Evolutionary conservation across 768 basidiomycete species (phyloP).

Genomic region (Chalciporus chontae): DNA sequence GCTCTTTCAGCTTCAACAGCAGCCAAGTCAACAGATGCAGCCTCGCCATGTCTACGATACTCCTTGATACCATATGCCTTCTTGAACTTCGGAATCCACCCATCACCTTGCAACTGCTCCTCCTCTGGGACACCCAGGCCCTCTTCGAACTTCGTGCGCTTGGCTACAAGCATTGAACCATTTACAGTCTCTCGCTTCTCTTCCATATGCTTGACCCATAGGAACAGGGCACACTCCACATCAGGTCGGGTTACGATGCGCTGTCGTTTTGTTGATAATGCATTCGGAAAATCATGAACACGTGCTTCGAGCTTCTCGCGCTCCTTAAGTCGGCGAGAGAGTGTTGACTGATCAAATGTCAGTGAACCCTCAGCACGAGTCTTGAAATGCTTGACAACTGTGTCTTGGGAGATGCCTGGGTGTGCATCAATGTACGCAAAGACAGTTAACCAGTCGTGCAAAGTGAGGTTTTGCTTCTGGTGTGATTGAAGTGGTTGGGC

Average conservation of each 20-base stretch:
- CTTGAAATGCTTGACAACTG: no score
- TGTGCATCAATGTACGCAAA: no score
- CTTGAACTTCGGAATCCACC: slow-evolving; percentile 1
- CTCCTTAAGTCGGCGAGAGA: slow-evolving; percentile 3
- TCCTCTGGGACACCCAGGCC: slow-evolving; percentile 26
- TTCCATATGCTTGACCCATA: slow-evolving; percentile 34
- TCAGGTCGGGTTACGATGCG: slow-evolving; percentile 34
- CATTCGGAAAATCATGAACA: slow-evolving; percentile 18
- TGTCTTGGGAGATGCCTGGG: no score
- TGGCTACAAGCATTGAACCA: slow-evolving; percentile 6
- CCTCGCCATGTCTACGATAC: slow-evolving; percentile 17
- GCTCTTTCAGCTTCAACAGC: neutral
- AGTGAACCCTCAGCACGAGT: no score
- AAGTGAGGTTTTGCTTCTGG: no score
- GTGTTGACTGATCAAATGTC: slow-evolving; percentile 12
- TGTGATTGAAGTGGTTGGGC: no score
- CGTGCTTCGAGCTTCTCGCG: slow-evolving; percentile 4
- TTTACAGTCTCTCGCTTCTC: slow-evolving; percentile 19
- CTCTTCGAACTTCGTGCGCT: slow-evolving; percentile 22
- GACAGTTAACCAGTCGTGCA: no score
- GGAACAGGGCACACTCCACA: slow-evolving; percentile 29
- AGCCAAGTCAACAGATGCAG: slow-evolving; percentile 1
- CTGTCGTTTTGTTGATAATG: slow-evolving; percentile 27
- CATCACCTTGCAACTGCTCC: slow-evolving; percentile 6
- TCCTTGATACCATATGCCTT: slow-evolving; percentile 4